phyloP scores from a whole-genome alignment of 352 stramenopile genomes.

The Phytophthora meadii region DNA sequence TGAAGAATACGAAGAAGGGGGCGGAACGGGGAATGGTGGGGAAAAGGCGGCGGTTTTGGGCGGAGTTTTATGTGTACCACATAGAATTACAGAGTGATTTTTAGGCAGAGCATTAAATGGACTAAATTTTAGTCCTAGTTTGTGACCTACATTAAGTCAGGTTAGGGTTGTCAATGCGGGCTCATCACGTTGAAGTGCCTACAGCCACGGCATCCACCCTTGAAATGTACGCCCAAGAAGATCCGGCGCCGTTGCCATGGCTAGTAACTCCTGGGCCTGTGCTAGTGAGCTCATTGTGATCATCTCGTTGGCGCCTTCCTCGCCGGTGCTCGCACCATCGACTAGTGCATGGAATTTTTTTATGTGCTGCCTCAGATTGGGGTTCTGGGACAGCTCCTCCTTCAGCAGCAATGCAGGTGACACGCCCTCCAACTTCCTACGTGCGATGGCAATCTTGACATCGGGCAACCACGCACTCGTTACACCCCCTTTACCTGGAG shows the following conservation, averaged over 20 bases:
- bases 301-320: conserved; percentile 18
- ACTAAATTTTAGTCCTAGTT: too few species aligned
- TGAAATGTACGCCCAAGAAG: conserved; percentile 84
- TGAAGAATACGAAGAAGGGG: conserved; percentile 11
- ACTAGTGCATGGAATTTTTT: conserved; percentile 66
- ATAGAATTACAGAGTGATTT: too few species aligned
- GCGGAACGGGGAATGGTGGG: conserved; percentile 39
- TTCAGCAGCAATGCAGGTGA: conserved; percentile 74
- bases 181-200: background rate
- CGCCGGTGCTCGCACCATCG: conserved; percentile 39
- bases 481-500: conserved; percentile 4
- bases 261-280: conserved; percentile 88
- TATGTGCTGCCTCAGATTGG: conserved; percentile 61
- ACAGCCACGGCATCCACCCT: conserved; percentile 86
- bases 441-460: conserved; percentile 79
- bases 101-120: too few species aligned
- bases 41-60: conserved; percentile 36
- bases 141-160: too few species aligned
- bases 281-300: conserved; percentile 55
- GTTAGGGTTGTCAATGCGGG: too few species aligned
- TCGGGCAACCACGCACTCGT: conserved; percentile 67
- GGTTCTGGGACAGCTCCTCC: conserved; percentile 78
- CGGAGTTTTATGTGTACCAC: too few species aligned
- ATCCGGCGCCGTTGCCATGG: conserved; percentile 81
- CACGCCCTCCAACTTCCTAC: conserved; percentile 78